Conservation (phyloP, 164 flowering plant species). For the Stephania japonica region DNA sequence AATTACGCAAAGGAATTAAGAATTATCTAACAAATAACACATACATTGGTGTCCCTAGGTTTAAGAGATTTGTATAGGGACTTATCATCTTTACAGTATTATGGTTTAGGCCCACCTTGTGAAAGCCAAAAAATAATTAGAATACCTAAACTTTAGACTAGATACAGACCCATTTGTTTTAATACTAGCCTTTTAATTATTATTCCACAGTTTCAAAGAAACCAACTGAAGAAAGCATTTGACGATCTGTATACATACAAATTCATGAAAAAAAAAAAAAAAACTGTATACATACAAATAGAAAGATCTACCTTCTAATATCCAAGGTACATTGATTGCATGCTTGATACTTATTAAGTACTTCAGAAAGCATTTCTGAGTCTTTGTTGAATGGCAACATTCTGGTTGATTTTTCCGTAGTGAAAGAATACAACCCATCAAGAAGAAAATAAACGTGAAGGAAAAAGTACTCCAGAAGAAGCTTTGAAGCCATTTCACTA, state of each 20-base stretch:
- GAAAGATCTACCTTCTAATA: constrained; percentile 38
- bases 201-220: not conserved
- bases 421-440: constrained; percentile 64
- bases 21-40: too few relatives aligned
- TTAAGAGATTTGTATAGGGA: too few relatives aligned
- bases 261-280: not conserved
- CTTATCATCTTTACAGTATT: not conserved
- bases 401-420: constrained; percentile 40
- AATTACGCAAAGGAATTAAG: too few relatives aligned
- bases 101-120: not conserved
- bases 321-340: constrained; percentile 25
- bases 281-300: too few relatives aligned
- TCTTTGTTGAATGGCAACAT: constrained; percentile 37
- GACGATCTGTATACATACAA: not conserved
- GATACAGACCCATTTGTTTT: not conserved
- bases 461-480: constrained; percentile 76
- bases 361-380: constrained; percentile 27
- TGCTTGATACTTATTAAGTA: constrained; percentile 29
- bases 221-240: not conserved
- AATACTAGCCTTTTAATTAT: not conserved
- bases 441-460: constrained; percentile 83
- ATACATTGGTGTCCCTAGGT: too few relatives aligned
- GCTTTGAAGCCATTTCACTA: constrained; percentile 93
- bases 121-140: not conserved
- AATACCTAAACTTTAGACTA: not conserved